Evolutionary conservation across 768 basidiomycete genomes (phyloP).

Genomic region (Tulasnella sp.): DNA sequence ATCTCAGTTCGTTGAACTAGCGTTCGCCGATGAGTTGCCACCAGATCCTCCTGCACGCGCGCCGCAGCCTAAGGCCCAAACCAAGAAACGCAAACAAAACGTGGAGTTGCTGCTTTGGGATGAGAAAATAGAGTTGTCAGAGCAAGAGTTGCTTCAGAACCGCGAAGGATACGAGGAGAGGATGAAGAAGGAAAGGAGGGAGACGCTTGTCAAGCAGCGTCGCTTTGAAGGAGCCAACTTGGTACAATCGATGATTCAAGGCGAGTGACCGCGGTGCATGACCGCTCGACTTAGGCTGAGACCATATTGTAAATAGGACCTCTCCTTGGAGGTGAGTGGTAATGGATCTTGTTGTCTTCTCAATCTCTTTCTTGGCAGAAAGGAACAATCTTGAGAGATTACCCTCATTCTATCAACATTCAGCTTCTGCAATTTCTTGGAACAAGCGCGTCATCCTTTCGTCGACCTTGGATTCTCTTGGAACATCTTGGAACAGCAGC

Average conservation of each 20-base stretch:
- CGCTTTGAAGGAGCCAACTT: conserved; percentile 60
- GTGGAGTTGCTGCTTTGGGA: conserved; percentile 57
- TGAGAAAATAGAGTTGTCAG: conserved; percentile 75
- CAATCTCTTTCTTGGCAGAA: not conserved
- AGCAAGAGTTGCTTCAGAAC: conserved; percentile 77
- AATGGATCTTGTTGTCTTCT: not conserved
- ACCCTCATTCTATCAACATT: not conserved
- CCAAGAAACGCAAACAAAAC: conserved; percentile 55
- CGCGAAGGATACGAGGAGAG: conserved; percentile 68
- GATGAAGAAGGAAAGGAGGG: conserved; percentile 59
- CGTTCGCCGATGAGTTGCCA: not conserved
- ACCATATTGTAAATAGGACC: conserved; percentile 16
- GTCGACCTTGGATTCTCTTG: not conserved
- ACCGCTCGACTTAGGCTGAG: conserved; percentile 47
- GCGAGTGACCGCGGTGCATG: conserved; percentile 48
- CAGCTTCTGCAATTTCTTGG: not conserved
- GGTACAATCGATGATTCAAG: conserved; percentile 60
- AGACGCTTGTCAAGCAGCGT: conserved; percentile 54
- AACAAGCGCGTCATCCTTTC: not conserved
- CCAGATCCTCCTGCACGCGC: not conserved
- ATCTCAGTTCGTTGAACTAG: not conserved
- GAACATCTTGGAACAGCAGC: not conserved
- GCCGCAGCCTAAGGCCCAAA: conserved; percentile 8
- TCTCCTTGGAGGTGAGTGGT: conserved; percentile 26
- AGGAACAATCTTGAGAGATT: not conserved